A percentile compares a stretch with the other conserved stretches of the same genome.
Conservation (phyloP, 306 rosid genomes). For the Lablab purpureus region DNA sequence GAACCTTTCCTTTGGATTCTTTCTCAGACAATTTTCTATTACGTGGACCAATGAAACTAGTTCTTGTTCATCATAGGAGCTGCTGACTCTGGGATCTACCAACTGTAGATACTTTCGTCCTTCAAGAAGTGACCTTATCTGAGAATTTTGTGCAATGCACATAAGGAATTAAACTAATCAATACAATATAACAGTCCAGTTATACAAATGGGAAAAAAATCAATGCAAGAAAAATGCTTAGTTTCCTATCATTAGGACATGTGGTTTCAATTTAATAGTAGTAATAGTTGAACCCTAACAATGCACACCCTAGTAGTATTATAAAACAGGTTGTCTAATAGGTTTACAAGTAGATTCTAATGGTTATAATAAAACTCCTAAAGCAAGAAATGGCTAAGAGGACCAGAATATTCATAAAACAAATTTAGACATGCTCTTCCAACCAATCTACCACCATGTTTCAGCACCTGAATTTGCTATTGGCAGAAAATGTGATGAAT, state of each 20-base stretch:
- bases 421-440: not conserved
- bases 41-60: constrained; percentile 49
- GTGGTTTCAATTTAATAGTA: not conserved
- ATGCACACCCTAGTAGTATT: not conserved
- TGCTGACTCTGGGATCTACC: constrained; percentile 49
- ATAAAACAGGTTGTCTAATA: not conserved
- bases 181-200: not conserved
- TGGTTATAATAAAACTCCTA: not conserved
- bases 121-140: constrained; percentile 54
- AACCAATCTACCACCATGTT: not conserved
- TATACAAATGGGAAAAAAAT: constrained; percentile 7
- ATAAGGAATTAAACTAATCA: constrained; percentile 26
- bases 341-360: not conserved
- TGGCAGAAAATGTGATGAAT: constrained; percentile 23
- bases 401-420: not conserved
- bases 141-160: constrained; percentile 32
- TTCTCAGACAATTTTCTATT: constrained; percentile 50
- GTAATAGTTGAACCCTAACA: not conserved
- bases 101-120: constrained; percentile 45
- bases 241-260: not conserved
- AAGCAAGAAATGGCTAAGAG: not conserved
- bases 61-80: constrained; percentile 50
- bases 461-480: not conserved
- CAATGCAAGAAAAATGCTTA: not conserved
- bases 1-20: constrained; percentile 51